Percentiles rank a stretch among this genome's conserved stretches.
Evolutionary conservation across 169 alveolate genomes (phyloP).

Genomic region (Cryptosporidium tyzzeri): DNA sequence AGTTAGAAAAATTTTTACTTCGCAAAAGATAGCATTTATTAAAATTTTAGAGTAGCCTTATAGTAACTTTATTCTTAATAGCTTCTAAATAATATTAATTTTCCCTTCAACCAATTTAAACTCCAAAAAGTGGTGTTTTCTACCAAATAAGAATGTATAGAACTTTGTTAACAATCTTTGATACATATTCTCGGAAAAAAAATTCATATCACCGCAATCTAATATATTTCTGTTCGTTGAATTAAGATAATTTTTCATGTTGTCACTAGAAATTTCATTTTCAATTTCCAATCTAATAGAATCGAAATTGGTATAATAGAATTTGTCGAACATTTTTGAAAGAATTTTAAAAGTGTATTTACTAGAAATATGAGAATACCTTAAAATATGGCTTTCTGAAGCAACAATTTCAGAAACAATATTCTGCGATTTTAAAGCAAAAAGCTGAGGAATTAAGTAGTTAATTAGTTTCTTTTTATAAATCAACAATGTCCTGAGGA

Average conservation of each 20-base stretch:
- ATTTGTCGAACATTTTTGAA: constrained; percentile 7
- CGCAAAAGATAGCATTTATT: constrained; percentile 28
- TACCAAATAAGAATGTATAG: neutral
- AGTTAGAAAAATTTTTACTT: constrained; percentile 32
- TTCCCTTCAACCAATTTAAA: neutral
- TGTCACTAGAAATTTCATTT: neutral
- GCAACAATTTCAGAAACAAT: constrained; percentile 15
- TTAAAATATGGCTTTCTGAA: constrained; percentile 8
- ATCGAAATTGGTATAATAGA: neutral
- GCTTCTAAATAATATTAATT: neutral
- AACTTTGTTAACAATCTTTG: constrained; percentile 4
- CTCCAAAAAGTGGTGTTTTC: neutral
- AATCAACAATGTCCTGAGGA: constrained; percentile 4
- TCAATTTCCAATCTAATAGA: neutral
- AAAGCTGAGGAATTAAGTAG: neutral
- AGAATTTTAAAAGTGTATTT: constrained; percentile 12
- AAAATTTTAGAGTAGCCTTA: neutral
- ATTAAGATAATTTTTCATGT: neutral
- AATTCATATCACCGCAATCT: neutral
- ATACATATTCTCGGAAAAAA: neutral
- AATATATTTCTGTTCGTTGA: neutral
- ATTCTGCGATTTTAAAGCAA: neutral
- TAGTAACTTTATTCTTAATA: neutral
- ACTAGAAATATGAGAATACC: neutral
- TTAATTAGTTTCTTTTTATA: constrained; percentile 18